A percentile compares a stretch with the other conserved stretches of the same genome.
phyloP scores from a whole-genome alignment of 2,329 filamentous ascomycete genomes.

The Epichloe gansuensis region DNA sequence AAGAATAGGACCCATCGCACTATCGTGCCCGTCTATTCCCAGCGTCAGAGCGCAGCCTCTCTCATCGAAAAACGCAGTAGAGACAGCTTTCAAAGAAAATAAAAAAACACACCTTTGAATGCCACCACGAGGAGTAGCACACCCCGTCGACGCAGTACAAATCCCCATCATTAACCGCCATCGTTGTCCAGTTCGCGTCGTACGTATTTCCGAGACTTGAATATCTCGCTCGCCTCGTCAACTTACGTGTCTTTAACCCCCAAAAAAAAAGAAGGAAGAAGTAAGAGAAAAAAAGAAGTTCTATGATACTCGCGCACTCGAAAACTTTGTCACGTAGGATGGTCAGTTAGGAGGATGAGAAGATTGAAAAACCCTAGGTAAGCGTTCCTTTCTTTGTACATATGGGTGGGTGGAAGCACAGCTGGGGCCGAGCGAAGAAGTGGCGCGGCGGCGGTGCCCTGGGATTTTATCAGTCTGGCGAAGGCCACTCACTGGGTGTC shows the following conservation, averaged over 20 bases:
- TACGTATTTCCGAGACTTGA: neutral
- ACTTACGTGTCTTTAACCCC: neutral
- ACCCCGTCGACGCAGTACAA: conserved; percentile 1
- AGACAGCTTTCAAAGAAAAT: neutral
- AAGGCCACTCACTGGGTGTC: too few relatives aligned
- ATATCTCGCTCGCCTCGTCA: too few relatives aligned
- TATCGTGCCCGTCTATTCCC: conserved; percentile 43
- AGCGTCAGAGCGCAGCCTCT: neutral
- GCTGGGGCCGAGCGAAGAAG: too few relatives aligned
- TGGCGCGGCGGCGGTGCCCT: too few relatives aligned
- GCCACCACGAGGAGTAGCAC: conserved; percentile 16
- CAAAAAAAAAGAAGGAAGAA: neutral
- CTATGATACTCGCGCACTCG: too few relatives aligned
- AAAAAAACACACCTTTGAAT: conserved; percentile 14
- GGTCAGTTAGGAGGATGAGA: too few relatives aligned
- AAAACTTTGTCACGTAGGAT: too few relatives aligned
- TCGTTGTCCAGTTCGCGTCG: neutral
- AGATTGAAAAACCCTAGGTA: too few relatives aligned
- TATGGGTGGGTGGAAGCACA: too few relatives aligned
- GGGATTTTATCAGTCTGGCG: too few relatives aligned
- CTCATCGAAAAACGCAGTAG: neutral
- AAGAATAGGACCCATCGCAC: conserved; percentile 63
- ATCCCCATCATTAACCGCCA: conserved; percentile 1
- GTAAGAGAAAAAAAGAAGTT: neutral
- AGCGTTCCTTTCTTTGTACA: too few relatives aligned